Conservation (phyloP, 805 yeast genomes). For the Pichia gijzeniarum region DNA sequence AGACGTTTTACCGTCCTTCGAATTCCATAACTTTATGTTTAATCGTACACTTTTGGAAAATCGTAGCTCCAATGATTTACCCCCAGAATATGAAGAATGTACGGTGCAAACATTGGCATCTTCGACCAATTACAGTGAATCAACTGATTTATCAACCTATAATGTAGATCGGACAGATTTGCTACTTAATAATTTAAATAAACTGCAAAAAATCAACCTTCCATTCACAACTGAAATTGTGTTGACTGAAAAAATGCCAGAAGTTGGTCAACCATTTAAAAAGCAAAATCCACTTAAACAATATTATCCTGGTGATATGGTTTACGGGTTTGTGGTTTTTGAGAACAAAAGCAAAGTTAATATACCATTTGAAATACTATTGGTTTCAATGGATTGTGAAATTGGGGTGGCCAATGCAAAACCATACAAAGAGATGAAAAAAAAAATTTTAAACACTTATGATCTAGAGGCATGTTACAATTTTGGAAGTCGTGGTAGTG, state of each 20-base stretch:
- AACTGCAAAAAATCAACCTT: constrained; percentile 7
- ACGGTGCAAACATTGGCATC: constrained; percentile 1
- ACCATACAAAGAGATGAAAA: constrained; percentile 15
- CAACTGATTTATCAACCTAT: constrained; percentile 4
- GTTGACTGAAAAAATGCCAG: constrained; percentile 39
- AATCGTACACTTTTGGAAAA: constrained; percentile 19
- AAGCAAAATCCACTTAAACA: constrained; percentile 36
- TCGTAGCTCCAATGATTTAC: constrained; percentile 2
- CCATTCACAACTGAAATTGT: constrained; percentile 22
- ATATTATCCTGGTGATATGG: constrained; percentile 56
- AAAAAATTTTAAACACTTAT: constrained; percentile 39
- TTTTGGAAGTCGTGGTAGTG: constrained; percentile 23
- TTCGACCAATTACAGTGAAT: constrained; percentile 8
- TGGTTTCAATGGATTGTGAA: constrained; percentile 49
- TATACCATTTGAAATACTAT: constrained; percentile 56
- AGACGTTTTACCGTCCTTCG: constrained; percentile 48
- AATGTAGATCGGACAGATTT: constrained; percentile 8
- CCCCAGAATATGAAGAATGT: constrained; percentile 21
- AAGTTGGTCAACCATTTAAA: constrained; percentile 21
- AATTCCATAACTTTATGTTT: constrained; percentile 46
- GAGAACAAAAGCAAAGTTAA: constrained; percentile 35
- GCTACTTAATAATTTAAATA: constrained; percentile 23
- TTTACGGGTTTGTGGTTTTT: constrained; percentile 47
- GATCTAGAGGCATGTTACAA: constrained; percentile 40
- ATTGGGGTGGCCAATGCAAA: neutral